Conservation (phyloP, 305 asterid species). For the Fraxinus albicans region DNA sequence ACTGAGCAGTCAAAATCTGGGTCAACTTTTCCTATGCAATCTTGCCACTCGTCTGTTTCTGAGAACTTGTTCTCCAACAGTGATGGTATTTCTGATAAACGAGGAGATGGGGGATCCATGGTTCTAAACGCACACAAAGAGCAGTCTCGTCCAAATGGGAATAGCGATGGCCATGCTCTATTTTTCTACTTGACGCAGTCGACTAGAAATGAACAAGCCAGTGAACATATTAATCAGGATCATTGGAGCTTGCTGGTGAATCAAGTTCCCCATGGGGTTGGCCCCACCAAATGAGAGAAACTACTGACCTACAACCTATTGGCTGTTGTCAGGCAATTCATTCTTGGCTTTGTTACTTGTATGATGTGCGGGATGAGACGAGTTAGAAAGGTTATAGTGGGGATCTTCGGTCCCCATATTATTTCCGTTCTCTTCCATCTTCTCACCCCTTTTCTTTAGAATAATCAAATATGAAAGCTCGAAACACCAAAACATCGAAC, state of each 20-base stretch:
- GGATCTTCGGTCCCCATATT: conserved; percentile 9
- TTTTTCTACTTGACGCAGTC: conserved; percentile 30
- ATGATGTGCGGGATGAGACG: conserved; percentile 30
- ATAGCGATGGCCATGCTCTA: conserved; percentile 25
- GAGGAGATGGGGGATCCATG: conserved; percentile 16
- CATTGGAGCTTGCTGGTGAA: conserved; percentile 46
- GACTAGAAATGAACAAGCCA: conserved; percentile 34
- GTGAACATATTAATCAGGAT: conserved; percentile 28
- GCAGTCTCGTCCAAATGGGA: conserved; percentile 36
- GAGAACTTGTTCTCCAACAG: conserved; percentile 32
- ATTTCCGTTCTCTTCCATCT: conserved; percentile 25
- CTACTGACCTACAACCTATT: conserved; percentile 23
- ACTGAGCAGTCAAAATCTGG: conserved; percentile 37
- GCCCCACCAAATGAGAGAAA: conserved; percentile 48
- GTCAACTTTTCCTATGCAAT: conserved; percentile 30
- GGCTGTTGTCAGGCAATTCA: conserved; percentile 72
- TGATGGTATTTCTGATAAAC: conserved; percentile 24
- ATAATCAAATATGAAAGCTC: conserved; percentile 12
- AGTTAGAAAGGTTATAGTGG: conserved; percentile 18
- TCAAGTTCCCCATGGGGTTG: conserved; percentile 40
- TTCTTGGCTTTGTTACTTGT: conserved; percentile 88
- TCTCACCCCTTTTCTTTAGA: conserved; percentile 31
- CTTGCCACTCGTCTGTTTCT: conserved; percentile 45
- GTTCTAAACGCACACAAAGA: conserved; percentile 27
- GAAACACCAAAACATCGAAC: background rate